Base-by-base conservation (phyloP, 352 stramenopile genomes). In the Pythium scleroteichum region DNA sequence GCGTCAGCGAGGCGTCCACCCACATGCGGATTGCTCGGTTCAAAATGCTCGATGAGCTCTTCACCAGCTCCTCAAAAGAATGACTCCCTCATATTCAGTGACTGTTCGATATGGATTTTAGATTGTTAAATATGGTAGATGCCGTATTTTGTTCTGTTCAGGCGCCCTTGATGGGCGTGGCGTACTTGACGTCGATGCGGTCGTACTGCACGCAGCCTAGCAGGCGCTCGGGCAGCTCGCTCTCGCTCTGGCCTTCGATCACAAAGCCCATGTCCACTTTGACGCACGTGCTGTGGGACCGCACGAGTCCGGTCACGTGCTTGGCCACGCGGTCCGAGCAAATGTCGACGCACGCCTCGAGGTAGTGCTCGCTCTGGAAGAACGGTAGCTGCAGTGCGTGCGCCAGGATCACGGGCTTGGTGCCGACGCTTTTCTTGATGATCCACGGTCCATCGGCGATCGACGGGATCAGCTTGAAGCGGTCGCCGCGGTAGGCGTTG, bases 181-280 rank as follows among this genome's bases (percentile, higher is more conserved):
- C 84, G 50, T 78, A 66, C 16, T 64, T 64, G 23, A 93, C 49
- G 47, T 94, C 81, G n/a, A 92, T 71, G 60, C 79, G 80, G 33
- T 90, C 80, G 68, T 92, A 92, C 68, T 88, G 71, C 27, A 94
- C 77, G 60, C 83, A 92, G 20, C 79, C 72, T 24, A 95, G 66
- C n/a, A 95, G 66, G n/a, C 78, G 71, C 53, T 95, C 86, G 0
- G 86, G 86, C 16, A 95, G 73, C 49, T 95, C 86, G 2, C 64
- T 61, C 51, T 90, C 77, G 26, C 75, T 64, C 41, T 76, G 62
- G n/a, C 79, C 86, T 62, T 95, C 86, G 23, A 94, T 50, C 23
- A 95, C 84, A 55, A 92, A 90, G 26, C 78, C 86, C 50, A 95
- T 88, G 59, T 94, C 81, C 2, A 92, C 78, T 27, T 79, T 83